These are phyloP conservation scores for Cyclotella baltica DNA, from an alignment of 108 stramenopile genomes.

Conservation along the genomic window DNA sequence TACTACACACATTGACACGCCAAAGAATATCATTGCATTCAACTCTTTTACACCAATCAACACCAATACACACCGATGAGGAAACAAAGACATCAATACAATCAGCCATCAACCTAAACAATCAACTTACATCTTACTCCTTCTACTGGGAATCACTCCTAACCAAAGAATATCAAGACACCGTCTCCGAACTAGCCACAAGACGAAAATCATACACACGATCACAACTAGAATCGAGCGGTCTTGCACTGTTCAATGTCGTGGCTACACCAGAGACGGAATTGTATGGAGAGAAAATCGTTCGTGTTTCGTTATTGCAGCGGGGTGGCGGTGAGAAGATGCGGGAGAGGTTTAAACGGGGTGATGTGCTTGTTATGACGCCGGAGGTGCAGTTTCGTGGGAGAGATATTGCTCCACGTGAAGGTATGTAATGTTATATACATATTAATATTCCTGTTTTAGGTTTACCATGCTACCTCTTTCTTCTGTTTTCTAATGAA, in stretches of 20 bases:
- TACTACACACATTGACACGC: not conserved
- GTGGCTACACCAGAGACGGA: constrained; percentile 68
- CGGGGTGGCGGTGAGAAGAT: constrained; percentile 8
- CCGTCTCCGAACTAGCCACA: constrained; percentile 33
- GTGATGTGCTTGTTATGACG: constrained; percentile 67
- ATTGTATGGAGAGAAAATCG: constrained; percentile 77
- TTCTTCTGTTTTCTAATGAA: not conserved
- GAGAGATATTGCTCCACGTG: constrained; percentile 52
- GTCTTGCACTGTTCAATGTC: constrained; percentile 58
- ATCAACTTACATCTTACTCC: constrained; percentile 41
- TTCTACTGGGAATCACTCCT: constrained; percentile 59
- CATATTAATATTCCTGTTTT: no score
- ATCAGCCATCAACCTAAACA: constrained; percentile 5
- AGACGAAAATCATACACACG: constrained; percentile 50
- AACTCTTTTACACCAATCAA: not conserved
- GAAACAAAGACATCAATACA: not conserved
- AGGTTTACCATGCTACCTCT: no score
- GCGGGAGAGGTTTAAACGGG: constrained; percentile 57
- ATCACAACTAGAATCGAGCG: constrained; percentile 58
- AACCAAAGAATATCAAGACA: constrained; percentile 52
- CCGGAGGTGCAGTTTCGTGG: constrained; percentile 38
- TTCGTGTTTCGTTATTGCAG: constrained; percentile 35
- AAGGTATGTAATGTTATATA: constrained; percentile 28
- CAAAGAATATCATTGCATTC: not conserved
- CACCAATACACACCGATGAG: not conserved